Percentiles rank a stretch among this genome's conserved stretches.
These are phyloP conservation scores for Neopestalotiopsis sp. DNA, from an alignment of 2,329 filamentous ascomycete species.

Conservation along the genomic window DNA sequence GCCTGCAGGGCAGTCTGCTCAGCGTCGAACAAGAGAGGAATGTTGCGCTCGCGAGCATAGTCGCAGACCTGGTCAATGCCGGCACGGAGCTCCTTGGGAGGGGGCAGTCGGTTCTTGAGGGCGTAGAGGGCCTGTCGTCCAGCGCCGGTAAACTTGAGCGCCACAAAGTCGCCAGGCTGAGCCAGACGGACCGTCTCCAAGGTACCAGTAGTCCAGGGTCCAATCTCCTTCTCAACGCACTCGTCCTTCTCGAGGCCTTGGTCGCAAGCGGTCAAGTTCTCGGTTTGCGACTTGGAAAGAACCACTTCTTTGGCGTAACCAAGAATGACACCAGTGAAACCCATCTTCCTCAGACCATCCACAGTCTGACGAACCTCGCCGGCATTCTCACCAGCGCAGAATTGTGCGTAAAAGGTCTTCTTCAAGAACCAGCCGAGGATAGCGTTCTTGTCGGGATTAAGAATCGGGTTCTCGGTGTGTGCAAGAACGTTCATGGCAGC, in stretches of 20 bases:
- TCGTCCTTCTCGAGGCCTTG: constrained; percentile 54
- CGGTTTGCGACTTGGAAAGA: constrained; percentile 60
- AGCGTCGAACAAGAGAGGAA: constrained; percentile 82
- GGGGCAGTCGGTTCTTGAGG: constrained; percentile 66
- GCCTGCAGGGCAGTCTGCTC: constrained; percentile 81
- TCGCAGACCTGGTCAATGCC: constrained; percentile 79
- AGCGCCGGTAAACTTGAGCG: constrained; percentile 82
- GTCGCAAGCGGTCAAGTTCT: constrained; percentile 48
- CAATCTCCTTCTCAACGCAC: constrained; percentile 64
- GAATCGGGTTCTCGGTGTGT: constrained; percentile 67
- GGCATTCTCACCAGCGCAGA: constrained; percentile 82
- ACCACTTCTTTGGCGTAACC: constrained; percentile 86
- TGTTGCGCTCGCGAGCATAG: constrained; percentile 70
- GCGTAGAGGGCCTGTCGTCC: constrained; percentile 74
- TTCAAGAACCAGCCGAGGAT: constrained; percentile 74
- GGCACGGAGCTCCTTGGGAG: constrained; percentile 67
- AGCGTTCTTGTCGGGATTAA: constrained; percentile 79
- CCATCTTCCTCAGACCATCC: constrained; percentile 70
- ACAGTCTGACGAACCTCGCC: constrained; percentile 72
- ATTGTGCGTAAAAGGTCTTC: constrained; percentile 87
- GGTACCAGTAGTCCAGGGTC: constrained; percentile 75
- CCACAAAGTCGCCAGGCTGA: constrained; percentile 70
- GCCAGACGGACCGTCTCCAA: constrained; percentile 77
- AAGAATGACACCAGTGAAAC: constrained; percentile 84
- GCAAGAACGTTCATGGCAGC: constrained; percentile 72